Conservation (phyloP, 208 protist species). For the Trypanosoma congolense region DNA sequence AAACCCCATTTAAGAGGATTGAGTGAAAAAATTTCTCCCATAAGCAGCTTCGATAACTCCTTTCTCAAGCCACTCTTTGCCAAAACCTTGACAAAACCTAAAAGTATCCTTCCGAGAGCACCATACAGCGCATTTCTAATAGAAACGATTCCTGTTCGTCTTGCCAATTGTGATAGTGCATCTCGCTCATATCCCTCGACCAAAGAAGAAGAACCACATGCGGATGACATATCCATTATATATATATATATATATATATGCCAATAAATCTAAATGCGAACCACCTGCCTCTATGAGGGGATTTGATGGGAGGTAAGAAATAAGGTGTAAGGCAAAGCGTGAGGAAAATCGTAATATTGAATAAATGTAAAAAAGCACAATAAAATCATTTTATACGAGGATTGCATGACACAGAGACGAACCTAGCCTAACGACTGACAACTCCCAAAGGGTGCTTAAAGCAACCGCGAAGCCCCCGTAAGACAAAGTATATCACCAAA, state of each 20-base stretch:
- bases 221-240: neutral
- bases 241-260: too few relatives aligned
- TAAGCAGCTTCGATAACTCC: conserved; percentile 27
- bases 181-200: neutral
- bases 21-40: conserved; percentile 64
- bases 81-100: conserved; percentile 65
- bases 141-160: conserved; percentile 19
- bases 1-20: conserved; percentile 76
- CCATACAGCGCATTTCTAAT: conserved; percentile 68
- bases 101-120: conserved; percentile 42
- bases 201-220: neutral
- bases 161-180: neutral
- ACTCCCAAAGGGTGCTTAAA: conserved; percentile 5
- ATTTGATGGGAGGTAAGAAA: too few relatives aligned
- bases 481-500: conserved; percentile 20
- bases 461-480: neutral
- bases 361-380: too few relatives aligned
- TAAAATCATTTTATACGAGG: too few relatives aligned
- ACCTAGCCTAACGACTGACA: neutral
- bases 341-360: too few relatives aligned
- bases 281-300: too few relatives aligned
- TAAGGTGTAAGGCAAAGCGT: too few relatives aligned
- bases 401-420: neutral
- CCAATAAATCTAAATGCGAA: too few relatives aligned
- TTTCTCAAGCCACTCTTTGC: conserved; percentile 39